Evolutionary conservation across 169 alveolate genomes (phyloP), one percentile per base, ranked within the genome.

Genomic region (Cyclospora cayetanensis): DNA sequence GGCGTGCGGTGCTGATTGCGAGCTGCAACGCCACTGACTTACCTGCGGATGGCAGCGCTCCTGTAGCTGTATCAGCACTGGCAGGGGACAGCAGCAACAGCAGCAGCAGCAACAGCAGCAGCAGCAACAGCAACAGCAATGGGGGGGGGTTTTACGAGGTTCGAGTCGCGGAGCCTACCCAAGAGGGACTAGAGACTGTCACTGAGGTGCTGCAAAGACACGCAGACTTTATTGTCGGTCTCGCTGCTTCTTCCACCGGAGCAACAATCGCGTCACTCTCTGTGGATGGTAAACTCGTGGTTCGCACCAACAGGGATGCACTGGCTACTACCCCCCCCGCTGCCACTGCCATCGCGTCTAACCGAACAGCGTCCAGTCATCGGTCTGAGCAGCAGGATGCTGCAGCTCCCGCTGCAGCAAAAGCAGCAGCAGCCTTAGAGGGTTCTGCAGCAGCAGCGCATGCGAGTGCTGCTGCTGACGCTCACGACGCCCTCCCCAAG

Each of bases 151-250:
- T 74, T 15, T 74, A 74, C 22, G 85, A 74, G 35, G 85, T 74
- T 18, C 50, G 85, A 22, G 85, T 63, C 37, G 85, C 85, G 42
- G 85, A 74, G 37, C 29, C 9, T 41, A 22, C 42, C 18, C 25
- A 9, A 22, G 85, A 74, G 18, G 85, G 85, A 4, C 35, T 74
- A 12, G 85, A 74, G 60, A 42, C 65, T 3, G 35, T 41, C 18
- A 41, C 65, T 18, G 85, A 74, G n/a, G 85, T 74, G 85, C 85
- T 74, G 85, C 85, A 74, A 63, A 74, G 31, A 15, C 85, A 74
- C 85, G 37, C 65, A 37, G 53, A 20, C 18, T 74, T 41, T 22
- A 74, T 74, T 37, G 85, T 74, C 25, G 85, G 85, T 20, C 39
- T 74, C 7, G 63, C 85, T 9, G 50, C 46, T 22, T 74, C 85